Conservation (phyloP, 306 rosid genomes). For the Fragaria ananassa region DNA sequence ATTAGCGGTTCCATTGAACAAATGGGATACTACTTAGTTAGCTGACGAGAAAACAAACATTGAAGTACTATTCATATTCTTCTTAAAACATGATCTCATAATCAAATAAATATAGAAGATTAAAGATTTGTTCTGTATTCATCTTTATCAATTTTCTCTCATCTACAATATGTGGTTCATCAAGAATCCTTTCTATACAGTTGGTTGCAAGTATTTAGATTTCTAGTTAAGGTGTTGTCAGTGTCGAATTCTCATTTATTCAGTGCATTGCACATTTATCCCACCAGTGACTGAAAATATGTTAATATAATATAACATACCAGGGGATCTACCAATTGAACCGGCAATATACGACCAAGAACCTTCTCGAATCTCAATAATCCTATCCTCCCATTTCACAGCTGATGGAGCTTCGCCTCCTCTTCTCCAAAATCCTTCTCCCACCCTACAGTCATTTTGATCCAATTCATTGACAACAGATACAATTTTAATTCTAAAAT, state of each 20-base stretch:
- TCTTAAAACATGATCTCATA: background rate
- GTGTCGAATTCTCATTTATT: background rate
- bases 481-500: background rate
- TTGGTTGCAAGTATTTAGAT: background rate
- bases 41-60: background rate
- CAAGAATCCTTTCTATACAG: background rate
- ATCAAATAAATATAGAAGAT: background rate
- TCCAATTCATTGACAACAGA: conserved; percentile 6
- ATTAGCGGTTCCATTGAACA: background rate
- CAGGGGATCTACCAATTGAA: conserved; percentile 79
- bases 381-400: conserved; percentile 85
- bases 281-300: background rate
- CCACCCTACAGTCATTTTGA: conserved; percentile 53
- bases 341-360: conserved; percentile 92
- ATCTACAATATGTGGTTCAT: background rate
- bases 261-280: background rate
- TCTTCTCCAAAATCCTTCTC: conserved; percentile 95
- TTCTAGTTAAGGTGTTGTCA: background rate
- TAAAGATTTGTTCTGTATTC: background rate
- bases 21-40: background rate
- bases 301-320: conserved; percentile 37
- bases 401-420: conserved; percentile 74
- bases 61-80: background rate
- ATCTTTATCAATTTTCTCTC: background rate
- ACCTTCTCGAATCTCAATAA: conserved; percentile 88